These are phyloP conservation scores for Hypocrella siamensis DNA, from an alignment of 2,329 filamentous ascomycete species.

Conservation along the genomic window DNA sequence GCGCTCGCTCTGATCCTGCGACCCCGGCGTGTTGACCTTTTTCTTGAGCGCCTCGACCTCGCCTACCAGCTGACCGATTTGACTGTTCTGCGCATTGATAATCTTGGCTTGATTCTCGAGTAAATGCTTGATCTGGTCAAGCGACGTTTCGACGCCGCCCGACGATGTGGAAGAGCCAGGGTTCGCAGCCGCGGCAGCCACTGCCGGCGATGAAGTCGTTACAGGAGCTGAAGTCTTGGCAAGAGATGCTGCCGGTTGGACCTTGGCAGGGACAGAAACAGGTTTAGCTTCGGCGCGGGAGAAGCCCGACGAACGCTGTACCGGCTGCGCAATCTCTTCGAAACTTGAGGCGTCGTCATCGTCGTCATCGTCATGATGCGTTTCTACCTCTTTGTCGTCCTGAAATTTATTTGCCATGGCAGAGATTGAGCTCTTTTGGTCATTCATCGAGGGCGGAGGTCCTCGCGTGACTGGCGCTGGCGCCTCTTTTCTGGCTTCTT, in stretches of 20 bases:
- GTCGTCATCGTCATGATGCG: slow-evolving; percentile 35
- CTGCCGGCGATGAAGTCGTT: slow-evolving; percentile 14
- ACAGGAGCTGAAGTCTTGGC: slow-evolving; percentile 12
- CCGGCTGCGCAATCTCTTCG: slow-evolving; percentile 47
- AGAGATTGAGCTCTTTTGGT: slow-evolving; percentile 78
- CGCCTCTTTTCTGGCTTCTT: slow-evolving; percentile 35
- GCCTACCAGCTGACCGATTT: slow-evolving; percentile 51
- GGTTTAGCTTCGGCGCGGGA: slow-evolving; percentile 23
- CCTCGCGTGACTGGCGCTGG: slow-evolving; percentile 25
- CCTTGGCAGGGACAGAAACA: slow-evolving; percentile 17
- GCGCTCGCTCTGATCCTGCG: slow-evolving; percentile 49
- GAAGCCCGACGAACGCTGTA: neutral
- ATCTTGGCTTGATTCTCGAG: slow-evolving; percentile 64
- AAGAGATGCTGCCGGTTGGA: slow-evolving; percentile 12
- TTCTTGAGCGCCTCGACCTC: slow-evolving; percentile 74
- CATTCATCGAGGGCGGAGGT: slow-evolving; percentile 55
- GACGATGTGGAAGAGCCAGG: slow-evolving; percentile 12
- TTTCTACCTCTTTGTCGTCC: slow-evolving; percentile 52
- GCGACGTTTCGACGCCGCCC: slow-evolving; percentile 40
- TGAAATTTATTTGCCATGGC: slow-evolving; percentile 76
- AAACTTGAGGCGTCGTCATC: slow-evolving; percentile 65
- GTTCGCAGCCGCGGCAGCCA: slow-evolving; percentile 6
- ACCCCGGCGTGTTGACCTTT: slow-evolving; percentile 38
- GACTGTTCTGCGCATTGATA: slow-evolving; percentile 60
- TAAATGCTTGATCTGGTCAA: slow-evolving; percentile 63